phyloP scores from a whole-genome alignment of 2,329 filamentous ascomycete species.

The Claviceps purpurea region DNA sequence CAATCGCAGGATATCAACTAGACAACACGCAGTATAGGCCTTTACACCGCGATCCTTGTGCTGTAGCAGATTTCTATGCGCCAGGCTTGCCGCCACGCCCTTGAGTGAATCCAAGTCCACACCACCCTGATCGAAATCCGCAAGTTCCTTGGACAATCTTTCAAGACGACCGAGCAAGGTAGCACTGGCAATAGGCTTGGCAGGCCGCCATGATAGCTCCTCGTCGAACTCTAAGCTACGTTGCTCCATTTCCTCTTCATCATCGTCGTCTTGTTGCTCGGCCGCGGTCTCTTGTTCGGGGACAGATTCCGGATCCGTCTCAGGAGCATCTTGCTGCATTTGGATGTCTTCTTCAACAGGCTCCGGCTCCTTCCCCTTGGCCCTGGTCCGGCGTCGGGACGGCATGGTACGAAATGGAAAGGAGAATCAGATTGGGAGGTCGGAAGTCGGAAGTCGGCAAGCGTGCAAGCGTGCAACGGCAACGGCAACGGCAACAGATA shows the following conservation, averaged over 20 bases:
- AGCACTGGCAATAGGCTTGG: slow-evolving; percentile 72
- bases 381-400: slow-evolving; percentile 24
- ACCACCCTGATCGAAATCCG: slow-evolving; percentile 75
- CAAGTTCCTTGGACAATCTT: slow-evolving; percentile 67
- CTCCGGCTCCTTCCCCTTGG: slow-evolving; percentile 17
- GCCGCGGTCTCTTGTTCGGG: slow-evolving; percentile 4
- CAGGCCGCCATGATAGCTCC: slow-evolving; percentile 79
- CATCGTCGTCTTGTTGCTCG: slow-evolving; percentile 3
- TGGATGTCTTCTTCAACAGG: slow-evolving; percentile 15
- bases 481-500: background rate
- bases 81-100: slow-evolving; percentile 74
- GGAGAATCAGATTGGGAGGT: slow-evolving; percentile 4
- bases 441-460: slow-evolving; percentile 1
- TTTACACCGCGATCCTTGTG: slow-evolving; percentile 92
- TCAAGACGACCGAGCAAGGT: slow-evolving; percentile 74
- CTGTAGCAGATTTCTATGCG: slow-evolving; percentile 63
- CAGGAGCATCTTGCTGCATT: slow-evolving; percentile 9
- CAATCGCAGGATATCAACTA: slow-evolving; percentile 85
- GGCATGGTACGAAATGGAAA: slow-evolving; percentile 17
- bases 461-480: background rate
- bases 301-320: slow-evolving; percentile 6
- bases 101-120: slow-evolving; percentile 71
- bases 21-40: slow-evolving; percentile 75
- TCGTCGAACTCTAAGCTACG: slow-evolving; percentile 64
- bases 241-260: slow-evolving; percentile 7